Percentiles rank a stretch among this genome's conserved stretches.
phyloP scores from a whole-genome alignment of 495 filamentous ascomycete genomes.

The Daldinia bambusicola region DNA sequence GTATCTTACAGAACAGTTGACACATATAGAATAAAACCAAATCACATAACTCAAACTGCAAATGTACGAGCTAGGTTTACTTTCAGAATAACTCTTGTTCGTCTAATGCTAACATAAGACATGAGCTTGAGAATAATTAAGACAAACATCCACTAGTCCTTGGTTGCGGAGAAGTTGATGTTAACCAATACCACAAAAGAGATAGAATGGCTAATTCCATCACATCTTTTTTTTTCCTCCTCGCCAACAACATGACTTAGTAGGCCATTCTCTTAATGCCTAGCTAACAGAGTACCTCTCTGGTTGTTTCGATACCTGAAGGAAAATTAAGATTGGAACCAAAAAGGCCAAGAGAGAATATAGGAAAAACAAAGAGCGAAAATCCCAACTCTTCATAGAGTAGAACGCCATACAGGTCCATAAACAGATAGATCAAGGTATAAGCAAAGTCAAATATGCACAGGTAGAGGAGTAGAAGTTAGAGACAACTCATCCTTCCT shows the following conservation, averaged over 20 bases:
- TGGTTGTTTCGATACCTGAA: slow-evolving; percentile 22
- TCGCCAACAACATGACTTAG: slow-evolving; percentile 16
- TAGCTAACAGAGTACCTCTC: slow-evolving; percentile 17
- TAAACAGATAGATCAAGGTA: slow-evolving; percentile 33
- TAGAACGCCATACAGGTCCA: slow-evolving; percentile 32
- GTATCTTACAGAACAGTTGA: not conserved
- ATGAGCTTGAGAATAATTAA: slow-evolving; percentile 25
- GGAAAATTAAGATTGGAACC: slow-evolving; percentile 32
- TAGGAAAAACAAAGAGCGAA: slow-evolving; percentile 34
- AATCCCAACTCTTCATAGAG: slow-evolving; percentile 37
- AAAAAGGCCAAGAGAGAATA: slow-evolving; percentile 15
- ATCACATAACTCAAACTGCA: not conserved
- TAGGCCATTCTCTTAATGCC: slow-evolving; percentile 15
- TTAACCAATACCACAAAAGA: slow-evolving; percentile 35
- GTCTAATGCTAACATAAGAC: slow-evolving; percentile 14
- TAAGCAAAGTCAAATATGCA: slow-evolving; percentile 40
- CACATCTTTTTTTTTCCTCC: slow-evolving; percentile 24
- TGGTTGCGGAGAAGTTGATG: slow-evolving; percentile 3
- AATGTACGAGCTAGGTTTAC: not conserved
- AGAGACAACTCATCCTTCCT: slow-evolving; percentile 14
- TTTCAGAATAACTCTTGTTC: slow-evolving; percentile 35
- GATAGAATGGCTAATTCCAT: slow-evolving; percentile 35
- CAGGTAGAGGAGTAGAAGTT: slow-evolving; percentile 20
- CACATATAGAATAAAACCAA: not conserved
- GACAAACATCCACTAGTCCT: slow-evolving; percentile 15